Base-by-base conservation (phyloP, 1,139 yeast genomes). In the Protomyces lactucae-debilis region DNA sequence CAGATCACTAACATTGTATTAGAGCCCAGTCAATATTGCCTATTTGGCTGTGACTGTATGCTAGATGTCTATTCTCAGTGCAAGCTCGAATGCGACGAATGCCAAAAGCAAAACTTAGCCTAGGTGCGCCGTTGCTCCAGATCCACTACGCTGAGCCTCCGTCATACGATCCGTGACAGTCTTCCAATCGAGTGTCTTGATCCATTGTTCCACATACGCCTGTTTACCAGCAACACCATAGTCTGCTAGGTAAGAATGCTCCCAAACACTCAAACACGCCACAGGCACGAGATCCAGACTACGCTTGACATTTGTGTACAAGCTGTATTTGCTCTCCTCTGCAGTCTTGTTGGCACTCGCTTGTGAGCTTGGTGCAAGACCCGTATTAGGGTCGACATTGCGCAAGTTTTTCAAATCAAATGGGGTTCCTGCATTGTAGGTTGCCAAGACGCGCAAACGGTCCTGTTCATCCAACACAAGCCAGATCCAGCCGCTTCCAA, bases 391-490 rank as follows among this genome's bases (percentile, higher is more conserved):
- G 74, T 92, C 97, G 59, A 85, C 76, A 3, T 82, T 75, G 76
- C 90, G 96, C 72, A 86, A 83, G 71, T 92, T 85, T 52, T 87
- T 86, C 73, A 83, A 85, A 71, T 84, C 84, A 74, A 88, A 89
- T 32, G 99, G 98, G 1, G 97, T 84, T 60, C 99, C 99, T 69
- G 95, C 93, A 73, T 89, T 77, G 75, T 88, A 84, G 70, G 91
- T 81, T 64, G 83, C 79, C 66, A 87, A 73, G 39, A 91, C 80
- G 66, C 81, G 82, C 61, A 93, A 77, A 52, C 82, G 76, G 76
- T 92, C 92, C 70, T 83, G 82, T 45, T 83, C 82, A 61, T 82
- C 82, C 76, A 93, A 97, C 40, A 90, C 87, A 57, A 93, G 78
- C 74, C 88, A 93, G 2, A 91, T 82, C 95, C 96, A 93, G 12